phyloP scores from a whole-genome alignment of 1,139 yeast species.

The Spathaspora sp. region DNA sequence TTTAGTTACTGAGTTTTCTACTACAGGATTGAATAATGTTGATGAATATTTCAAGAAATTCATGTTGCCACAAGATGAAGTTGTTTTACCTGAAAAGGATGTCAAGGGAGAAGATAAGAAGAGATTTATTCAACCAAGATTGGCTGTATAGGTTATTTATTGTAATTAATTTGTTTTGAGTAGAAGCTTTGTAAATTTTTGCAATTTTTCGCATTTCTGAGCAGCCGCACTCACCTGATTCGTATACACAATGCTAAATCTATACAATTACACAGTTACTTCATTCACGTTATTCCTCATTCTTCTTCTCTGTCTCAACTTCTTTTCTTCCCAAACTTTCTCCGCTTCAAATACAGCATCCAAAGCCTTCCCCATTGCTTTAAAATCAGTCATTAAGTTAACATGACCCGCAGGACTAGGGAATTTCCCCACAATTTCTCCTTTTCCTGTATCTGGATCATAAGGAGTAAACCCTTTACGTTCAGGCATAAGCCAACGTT shows the following conservation, averaged over 20 bases:
- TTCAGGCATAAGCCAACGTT: constrained; percentile 80
- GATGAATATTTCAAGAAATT: constrained; percentile 21
- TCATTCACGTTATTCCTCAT: background rate
- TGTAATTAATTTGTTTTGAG: background rate
- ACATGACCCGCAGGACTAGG: constrained; percentile 75
- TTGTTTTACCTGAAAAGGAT: constrained; percentile 10
- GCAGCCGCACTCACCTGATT: too few species aligned
- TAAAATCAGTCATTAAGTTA: constrained; percentile 70
- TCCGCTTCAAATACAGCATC: constrained; percentile 59
- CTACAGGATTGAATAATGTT: constrained; percentile 19
- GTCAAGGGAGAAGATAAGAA: constrained; percentile 7
- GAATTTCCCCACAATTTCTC: constrained; percentile 65
- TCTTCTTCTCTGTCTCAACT: constrained; percentile 3
- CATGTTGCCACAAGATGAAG: constrained; percentile 19
- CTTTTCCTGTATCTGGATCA: constrained; percentile 32
- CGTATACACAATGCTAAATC: too few species aligned
- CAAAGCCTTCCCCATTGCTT: constrained; percentile 70
- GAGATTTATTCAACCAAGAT: constrained; percentile 13
- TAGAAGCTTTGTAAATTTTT: too few species aligned
- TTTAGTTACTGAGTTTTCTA: constrained; percentile 17
- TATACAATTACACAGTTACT: background rate
- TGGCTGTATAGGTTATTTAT: constrained; percentile 10
- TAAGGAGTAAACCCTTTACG: constrained; percentile 55
- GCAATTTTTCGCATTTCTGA: too few species aligned
- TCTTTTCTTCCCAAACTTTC: constrained; percentile 28